Evolutionary conservation across 2,329 filamentous ascomycete species (phyloP).

Genomic region (Rhinocladiella similis): DNA sequence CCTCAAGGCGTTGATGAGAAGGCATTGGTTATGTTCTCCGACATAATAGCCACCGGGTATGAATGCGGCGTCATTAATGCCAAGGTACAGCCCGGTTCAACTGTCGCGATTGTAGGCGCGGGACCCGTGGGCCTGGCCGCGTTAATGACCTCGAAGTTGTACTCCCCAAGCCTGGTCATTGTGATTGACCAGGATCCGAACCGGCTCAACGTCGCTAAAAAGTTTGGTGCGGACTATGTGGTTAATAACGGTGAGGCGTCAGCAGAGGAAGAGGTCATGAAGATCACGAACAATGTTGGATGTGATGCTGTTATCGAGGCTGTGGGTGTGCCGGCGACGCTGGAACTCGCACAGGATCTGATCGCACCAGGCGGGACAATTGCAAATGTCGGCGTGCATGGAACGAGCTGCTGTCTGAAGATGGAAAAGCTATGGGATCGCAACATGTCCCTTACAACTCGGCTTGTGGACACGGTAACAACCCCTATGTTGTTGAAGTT

Average conservation of each 20-base stretch:
- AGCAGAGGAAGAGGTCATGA: slow-evolving; percentile 41
- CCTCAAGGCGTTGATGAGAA: slow-evolving; percentile 45
- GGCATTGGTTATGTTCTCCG: slow-evolving; percentile 53
- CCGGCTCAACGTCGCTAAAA: slow-evolving; percentile 49
- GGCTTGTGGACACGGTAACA: slow-evolving; percentile 50
- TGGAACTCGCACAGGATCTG: slow-evolving; percentile 55
- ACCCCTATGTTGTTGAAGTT: slow-evolving; percentile 53
- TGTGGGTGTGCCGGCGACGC: slow-evolving; percentile 56
- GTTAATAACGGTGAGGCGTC: slow-evolving; percentile 42
- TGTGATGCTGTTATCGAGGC: slow-evolving; percentile 61
- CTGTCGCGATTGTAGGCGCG: slow-evolving; percentile 56
- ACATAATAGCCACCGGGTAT: slow-evolving; percentile 58
- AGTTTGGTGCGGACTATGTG: slow-evolving; percentile 50
- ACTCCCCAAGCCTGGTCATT: slow-evolving; percentile 53
- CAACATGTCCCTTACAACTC: slow-evolving; percentile 55
- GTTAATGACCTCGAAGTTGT: slow-evolving; percentile 56
- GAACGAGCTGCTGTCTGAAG: slow-evolving; percentile 52
- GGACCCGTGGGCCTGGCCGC: slow-evolving; percentile 59
- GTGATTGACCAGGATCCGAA: slow-evolving; percentile 53
- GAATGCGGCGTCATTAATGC: slow-evolving; percentile 57
- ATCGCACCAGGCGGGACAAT: slow-evolving; percentile 56
- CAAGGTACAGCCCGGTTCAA: slow-evolving; percentile 53
- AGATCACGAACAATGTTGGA: slow-evolving; percentile 52
- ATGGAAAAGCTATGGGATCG: slow-evolving; percentile 56
- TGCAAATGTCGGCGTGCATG: slow-evolving; percentile 61